phyloP scores from a whole-genome alignment of 2,329 filamentous ascomycete species.

The Alternaria gansuensis region DNA sequence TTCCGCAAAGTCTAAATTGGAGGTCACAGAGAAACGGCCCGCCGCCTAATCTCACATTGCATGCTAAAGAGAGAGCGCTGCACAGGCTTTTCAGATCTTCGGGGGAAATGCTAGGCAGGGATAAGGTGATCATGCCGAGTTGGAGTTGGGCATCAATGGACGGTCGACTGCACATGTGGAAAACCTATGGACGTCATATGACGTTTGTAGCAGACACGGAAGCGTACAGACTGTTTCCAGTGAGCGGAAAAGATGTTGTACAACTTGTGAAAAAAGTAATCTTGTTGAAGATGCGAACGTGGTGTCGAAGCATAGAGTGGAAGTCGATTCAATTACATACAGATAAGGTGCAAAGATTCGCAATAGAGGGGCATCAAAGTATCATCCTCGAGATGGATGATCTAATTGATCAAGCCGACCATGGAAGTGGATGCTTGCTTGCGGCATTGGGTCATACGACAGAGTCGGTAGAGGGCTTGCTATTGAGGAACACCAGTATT shows the following conservation, averaged over 20 bases:
- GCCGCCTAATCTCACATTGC: background rate
- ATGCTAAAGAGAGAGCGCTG: background rate
- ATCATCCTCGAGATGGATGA: background rate
- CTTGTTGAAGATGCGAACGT: background rate
- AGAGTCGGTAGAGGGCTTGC: background rate
- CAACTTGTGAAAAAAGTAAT: background rate
- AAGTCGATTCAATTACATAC: too few species aligned
- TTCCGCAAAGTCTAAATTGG: background rate
- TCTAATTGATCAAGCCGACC: background rate
- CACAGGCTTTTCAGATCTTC: background rate
- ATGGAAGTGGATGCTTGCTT: background rate
- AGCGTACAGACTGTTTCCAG: background rate
- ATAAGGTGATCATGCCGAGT: background rate
- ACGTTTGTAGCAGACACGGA: background rate
- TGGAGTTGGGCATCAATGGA: constrained; percentile 6
- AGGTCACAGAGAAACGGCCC: background rate
- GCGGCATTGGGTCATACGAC: background rate
- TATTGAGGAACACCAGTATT: background rate
- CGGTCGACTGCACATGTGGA: background rate
- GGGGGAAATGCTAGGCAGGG: too few species aligned
- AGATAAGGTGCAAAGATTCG: too few species aligned
- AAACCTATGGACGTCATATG: background rate
- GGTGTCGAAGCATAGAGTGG: background rate
- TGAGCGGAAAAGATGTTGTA: background rate
- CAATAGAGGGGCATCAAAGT: too few species aligned